Percentiles rank a stretch among this genome's conserved stretches.
phyloP scores from a whole-genome alignment of 2,329 filamentous ascomycete species.

The Aspergillus neotritici region DNA sequence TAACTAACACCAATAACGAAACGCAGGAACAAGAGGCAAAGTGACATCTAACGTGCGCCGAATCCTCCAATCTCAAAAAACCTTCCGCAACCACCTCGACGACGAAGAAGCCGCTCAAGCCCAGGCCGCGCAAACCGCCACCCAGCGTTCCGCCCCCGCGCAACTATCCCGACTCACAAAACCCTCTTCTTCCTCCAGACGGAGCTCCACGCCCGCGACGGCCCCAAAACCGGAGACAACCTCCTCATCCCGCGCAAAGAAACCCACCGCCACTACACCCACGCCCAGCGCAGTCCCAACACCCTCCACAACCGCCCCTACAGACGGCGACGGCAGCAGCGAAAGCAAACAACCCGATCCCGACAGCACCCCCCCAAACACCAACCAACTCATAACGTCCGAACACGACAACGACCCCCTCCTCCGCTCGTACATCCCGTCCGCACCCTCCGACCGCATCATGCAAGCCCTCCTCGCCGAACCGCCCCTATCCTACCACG shows the following conservation, averaged over 20 bases:
- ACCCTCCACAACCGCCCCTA: conserved; percentile 1
- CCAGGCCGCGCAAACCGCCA: conserved; percentile 14
- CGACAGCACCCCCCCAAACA: conserved; percentile 9
- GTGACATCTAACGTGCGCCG: conserved; percentile 44
- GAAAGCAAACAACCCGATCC: conserved; percentile 10
- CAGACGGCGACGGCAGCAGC: conserved; percentile 7
- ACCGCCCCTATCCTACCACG: conserved; percentile 44
- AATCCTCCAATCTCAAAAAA: conserved; percentile 46
- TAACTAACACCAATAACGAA: neutral
- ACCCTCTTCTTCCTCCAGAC: conserved; percentile 17
- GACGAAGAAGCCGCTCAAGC: conserved; percentile 44
- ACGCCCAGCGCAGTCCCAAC: too few species aligned
- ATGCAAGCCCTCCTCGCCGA: conserved; percentile 43
- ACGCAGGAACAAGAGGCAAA: conserved; percentile 34
- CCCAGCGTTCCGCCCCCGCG: conserved; percentile 14
- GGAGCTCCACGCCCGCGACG: conserved; percentile 25
- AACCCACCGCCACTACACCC: conserved; percentile 8
- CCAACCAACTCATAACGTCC: conserved; percentile 27
- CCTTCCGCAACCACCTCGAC: conserved; percentile 47
- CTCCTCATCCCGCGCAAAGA: conserved; percentile 10
- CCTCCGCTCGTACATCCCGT: conserved; percentile 38
- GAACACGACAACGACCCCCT: conserved; percentile 39
- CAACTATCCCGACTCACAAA: conserved; percentile 15
- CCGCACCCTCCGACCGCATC: conserved; percentile 40
- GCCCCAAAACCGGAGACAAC: conserved; percentile 7